phyloP scores from a whole-genome alignment of 2,329 filamentous ascomycete species.

The Daldinia sp. region DNA sequence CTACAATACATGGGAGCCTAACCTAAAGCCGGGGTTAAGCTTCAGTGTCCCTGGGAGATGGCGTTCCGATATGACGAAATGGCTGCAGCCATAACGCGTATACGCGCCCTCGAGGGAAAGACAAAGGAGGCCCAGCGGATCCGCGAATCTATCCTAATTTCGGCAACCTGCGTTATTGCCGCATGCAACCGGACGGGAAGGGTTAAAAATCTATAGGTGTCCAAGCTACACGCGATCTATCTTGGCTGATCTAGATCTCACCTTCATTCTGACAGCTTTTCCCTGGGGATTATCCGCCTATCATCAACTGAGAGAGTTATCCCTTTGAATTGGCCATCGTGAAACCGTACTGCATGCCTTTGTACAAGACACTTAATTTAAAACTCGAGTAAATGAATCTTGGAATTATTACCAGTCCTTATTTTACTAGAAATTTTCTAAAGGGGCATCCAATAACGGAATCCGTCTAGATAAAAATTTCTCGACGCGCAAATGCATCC shows the following conservation, averaged over 20 bases:
- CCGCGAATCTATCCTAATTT: background rate
- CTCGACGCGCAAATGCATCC: background rate
- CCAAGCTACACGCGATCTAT: constrained; percentile 1
- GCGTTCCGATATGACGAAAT: background rate
- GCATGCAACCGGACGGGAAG: constrained; percentile 9
- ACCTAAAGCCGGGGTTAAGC: no score
- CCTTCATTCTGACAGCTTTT: background rate
- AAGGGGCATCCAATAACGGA: background rate
- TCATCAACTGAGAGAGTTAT: background rate
- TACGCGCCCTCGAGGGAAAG: constrained; percentile 1
- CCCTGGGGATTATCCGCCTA: background rate
- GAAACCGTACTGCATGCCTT: background rate
- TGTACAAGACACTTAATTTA: background rate
- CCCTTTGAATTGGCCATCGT: background rate
- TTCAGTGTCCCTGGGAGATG: no score
- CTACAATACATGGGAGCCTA: no score
- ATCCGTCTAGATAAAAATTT: background rate
- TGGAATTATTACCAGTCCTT: background rate
- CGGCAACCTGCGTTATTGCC: constrained; percentile 16
- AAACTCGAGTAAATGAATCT: background rate
- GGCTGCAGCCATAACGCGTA: background rate
- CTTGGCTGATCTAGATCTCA: constrained; percentile 9
- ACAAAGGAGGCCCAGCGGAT: background rate
- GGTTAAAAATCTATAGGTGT: background rate
- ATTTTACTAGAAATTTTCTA: background rate